Evolutionary conservation across 2,329 filamentous ascomycete species (phyloP).

Genomic region (Penicillium sp.): DNA sequence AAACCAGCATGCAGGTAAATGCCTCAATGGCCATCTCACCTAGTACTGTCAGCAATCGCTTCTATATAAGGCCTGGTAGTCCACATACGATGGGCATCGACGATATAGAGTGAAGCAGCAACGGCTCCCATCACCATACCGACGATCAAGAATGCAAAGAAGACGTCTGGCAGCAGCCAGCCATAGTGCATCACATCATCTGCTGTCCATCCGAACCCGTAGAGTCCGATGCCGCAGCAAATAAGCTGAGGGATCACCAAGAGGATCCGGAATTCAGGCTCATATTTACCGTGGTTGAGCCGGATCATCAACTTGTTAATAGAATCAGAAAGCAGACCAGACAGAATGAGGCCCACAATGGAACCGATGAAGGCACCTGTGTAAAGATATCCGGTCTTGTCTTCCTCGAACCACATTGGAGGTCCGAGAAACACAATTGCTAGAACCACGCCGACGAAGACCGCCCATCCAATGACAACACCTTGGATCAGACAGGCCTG

Average conservation of each 20-base stretch:
- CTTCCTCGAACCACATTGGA: constrained; percentile 77
- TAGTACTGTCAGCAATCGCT: constrained; percentile 33
- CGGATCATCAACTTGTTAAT: constrained; percentile 69
- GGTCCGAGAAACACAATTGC: constrained; percentile 79
- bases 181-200: constrained; percentile 61
- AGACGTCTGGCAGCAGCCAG: constrained; percentile 74
- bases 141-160: constrained; percentile 79
- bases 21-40: constrained; percentile 80
- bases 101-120: constrained; percentile 80
- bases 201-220: constrained; percentile 77
- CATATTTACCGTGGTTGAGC: constrained; percentile 77
- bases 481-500: constrained; percentile 74
- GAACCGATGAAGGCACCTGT: constrained; percentile 83
- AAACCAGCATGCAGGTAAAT: constrained; percentile 85
- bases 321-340: constrained; percentile 72
- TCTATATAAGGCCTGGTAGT: background rate
- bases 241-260: constrained; percentile 81
- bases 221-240: constrained; percentile 74
- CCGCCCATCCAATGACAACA: constrained; percentile 90
- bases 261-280: constrained; percentile 85
- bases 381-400: constrained; percentile 83
- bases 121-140: constrained; percentile 93
- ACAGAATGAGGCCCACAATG: constrained; percentile 71
- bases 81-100: constrained; percentile 81
- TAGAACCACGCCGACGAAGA: constrained; percentile 82